These are phyloP conservation scores for Pseudogymnoascus sp. DNA, from an alignment of 2,329 filamentous ascomycete genomes.

Conservation along the genomic window DNA sequence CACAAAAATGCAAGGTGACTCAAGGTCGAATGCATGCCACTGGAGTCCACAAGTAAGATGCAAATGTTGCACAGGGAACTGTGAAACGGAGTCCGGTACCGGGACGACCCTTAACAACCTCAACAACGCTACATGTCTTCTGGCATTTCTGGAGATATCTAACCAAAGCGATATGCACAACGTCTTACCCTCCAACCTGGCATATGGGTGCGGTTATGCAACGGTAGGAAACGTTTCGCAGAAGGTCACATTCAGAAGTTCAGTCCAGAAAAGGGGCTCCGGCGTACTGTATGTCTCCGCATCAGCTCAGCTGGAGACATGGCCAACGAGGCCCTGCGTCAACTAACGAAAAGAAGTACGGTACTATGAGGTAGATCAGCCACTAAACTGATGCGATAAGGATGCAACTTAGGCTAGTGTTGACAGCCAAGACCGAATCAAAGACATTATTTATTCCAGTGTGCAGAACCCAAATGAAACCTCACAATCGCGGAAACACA, in stretches of 20 bases:
- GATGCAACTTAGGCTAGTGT: constrained; percentile 3
- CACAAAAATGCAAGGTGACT: not conserved
- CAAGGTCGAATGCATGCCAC: not conserved
- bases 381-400: not conserved
- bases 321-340: not conserved
- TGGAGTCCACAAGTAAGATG: not conserved
- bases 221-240: not conserved
- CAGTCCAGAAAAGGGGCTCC: not conserved
- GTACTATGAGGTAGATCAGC: not conserved
- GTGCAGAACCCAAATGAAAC: not conserved
- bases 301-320: not conserved
- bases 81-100: constrained; percentile 3
- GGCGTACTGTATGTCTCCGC: not conserved
- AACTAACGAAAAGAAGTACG: not conserved
- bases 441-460: not conserved
- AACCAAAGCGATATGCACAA: not conserved
- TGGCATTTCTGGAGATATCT: not conserved
- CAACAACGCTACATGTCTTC: not conserved
- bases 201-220: not conserved
- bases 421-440: not conserved
- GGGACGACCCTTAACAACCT: not conserved
- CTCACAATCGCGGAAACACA: not conserved
- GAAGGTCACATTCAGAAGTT: not conserved
- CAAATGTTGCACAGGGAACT: not conserved
- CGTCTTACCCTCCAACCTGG: not conserved